Evolutionary conservation across 2,329 filamentous ascomycete genomes (phyloP).

Genomic region (Emergomyces orientalis): DNA sequence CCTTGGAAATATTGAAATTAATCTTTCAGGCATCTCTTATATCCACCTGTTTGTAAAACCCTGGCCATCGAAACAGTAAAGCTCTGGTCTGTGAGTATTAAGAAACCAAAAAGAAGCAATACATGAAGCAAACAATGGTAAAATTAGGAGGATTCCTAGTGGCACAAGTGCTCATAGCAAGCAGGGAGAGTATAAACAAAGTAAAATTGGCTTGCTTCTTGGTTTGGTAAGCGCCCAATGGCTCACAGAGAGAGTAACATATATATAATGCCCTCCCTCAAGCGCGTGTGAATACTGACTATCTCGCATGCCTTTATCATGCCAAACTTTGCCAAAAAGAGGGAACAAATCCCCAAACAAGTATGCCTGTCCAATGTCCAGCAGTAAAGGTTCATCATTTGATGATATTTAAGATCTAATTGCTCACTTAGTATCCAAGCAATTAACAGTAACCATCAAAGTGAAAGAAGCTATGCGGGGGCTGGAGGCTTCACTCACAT

Average conservation of each 20-base stretch:
- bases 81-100: not conserved
- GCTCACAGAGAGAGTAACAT: not conserved
- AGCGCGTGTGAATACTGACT: not conserved
- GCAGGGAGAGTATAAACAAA: not conserved
- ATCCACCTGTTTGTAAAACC: no score
- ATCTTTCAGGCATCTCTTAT: no score
- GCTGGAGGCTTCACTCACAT: not conserved
- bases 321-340: not conserved
- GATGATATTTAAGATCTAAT: not conserved
- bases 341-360: not conserved
- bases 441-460: not conserved
- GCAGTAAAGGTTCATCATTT: not conserved
- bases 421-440: not conserved
- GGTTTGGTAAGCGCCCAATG: no score
- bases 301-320: not conserved
- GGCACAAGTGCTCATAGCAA: not conserved
- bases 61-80: no score
- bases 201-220: not conserved
- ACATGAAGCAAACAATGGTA: no score
- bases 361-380: not conserved
- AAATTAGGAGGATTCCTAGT: not conserved
- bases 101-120: not conserved
- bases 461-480: not conserved
- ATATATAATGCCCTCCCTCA: not conserved
- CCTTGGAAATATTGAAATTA: not conserved